Evolutionary conservation across 768 basidiomycete genomes (phyloP).

Genomic region (Phanerodontia chrysosporium): DNA sequence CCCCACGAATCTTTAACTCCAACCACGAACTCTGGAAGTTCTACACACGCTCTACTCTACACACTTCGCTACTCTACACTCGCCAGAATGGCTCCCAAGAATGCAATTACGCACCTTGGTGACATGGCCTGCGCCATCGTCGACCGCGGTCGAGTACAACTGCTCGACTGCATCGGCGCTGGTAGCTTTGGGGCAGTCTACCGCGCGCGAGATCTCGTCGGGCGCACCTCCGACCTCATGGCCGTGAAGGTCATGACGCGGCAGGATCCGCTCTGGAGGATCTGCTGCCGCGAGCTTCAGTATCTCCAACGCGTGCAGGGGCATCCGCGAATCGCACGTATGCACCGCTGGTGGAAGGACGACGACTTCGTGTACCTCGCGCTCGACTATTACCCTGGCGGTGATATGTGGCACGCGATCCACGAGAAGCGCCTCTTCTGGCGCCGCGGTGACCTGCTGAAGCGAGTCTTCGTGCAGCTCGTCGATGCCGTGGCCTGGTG

Average conservation of each 20-base stretch:
- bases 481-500: conserved; percentile 48
- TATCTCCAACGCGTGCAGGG: conserved; percentile 52
- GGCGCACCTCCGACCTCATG: background rate
- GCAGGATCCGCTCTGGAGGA: background rate
- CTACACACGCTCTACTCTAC: conserved; percentile 3
- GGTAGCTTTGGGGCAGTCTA: conserved; percentile 96
- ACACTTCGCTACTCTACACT: background rate
- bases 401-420: conserved; percentile 46
- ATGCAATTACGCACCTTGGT: conserved; percentile 1
- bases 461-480: conserved; percentile 46
- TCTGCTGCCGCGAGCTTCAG: background rate
- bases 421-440: conserved; percentile 29
- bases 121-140: conserved; percentile 37
- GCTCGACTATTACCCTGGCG: conserved; percentile 39
- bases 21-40: conserved; percentile 12
- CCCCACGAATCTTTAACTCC: background rate
- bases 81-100: background rate
- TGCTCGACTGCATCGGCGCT: conserved; percentile 80
- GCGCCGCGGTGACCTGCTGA: conserved; percentile 44
- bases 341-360: conserved; percentile 62
- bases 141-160: conserved; percentile 74
- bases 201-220: conserved; percentile 57
- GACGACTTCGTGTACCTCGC: conserved; percentile 63
- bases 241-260: conserved; percentile 21
- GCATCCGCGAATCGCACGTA: conserved; percentile 63